phyloP scores from a whole-genome alignment of 371 early-diverging fungal species.

The Mucor lusitanicus region DNA sequence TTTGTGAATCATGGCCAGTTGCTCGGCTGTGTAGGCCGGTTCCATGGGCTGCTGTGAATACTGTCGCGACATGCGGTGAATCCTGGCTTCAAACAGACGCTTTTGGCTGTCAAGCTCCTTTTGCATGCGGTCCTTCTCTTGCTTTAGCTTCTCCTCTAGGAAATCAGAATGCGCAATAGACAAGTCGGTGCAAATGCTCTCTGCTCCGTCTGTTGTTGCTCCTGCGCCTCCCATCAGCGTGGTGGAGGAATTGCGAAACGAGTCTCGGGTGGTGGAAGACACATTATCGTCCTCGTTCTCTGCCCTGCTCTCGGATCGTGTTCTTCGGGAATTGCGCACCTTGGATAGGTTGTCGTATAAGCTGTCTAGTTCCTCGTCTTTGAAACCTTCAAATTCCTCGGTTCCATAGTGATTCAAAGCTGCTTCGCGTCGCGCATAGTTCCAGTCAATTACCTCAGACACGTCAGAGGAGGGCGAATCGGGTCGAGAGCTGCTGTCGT shows the following conservation, averaged over 20 bases:
- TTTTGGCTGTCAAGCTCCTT: constrained; percentile 54
- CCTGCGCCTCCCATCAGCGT: constrained; percentile 34
- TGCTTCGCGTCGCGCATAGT: constrained; percentile 75
- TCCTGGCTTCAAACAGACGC: constrained; percentile 51
- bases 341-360: constrained; percentile 60
- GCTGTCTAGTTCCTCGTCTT: constrained; percentile 63
- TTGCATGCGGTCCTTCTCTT: constrained; percentile 59
- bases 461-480: constrained; percentile 59
- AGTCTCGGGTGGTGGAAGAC: constrained; percentile 49
- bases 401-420: constrained; percentile 51
- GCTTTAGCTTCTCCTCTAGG: constrained; percentile 54
- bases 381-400: constrained; percentile 49
- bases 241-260: constrained; percentile 41
- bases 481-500: constrained; percentile 38
- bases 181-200: constrained; percentile 47
- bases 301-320: constrained; percentile 57
- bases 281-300: constrained; percentile 51
- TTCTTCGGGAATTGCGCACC: constrained; percentile 53
- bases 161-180: constrained; percentile 34
- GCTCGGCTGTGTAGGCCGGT: constrained; percentile 39
- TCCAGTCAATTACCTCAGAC: constrained; percentile 77
- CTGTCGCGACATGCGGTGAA: constrained; percentile 45
- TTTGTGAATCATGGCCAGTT: constrained; percentile 52
- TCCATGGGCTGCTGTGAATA: constrained; percentile 43
- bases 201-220: constrained; percentile 47